Conservation (phyloP, 331 rosid genomes). For the Telfairia occidentalis region DNA sequence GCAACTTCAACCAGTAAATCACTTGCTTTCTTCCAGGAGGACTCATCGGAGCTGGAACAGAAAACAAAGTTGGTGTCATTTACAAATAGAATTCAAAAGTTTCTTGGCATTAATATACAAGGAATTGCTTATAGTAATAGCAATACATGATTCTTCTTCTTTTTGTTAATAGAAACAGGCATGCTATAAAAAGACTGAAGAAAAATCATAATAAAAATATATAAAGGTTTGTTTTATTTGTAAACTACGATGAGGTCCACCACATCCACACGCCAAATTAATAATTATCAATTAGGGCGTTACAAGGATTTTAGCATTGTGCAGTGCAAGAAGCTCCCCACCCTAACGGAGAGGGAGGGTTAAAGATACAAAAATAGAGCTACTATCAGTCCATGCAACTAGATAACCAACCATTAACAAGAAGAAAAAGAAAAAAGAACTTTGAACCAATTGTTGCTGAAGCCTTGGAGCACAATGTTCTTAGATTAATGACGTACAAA, state of each 20-base stretch:
- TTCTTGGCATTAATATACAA: neutral
- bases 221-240: neutral
- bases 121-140: no score
- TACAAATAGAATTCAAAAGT: neutral
- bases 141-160: neutral
- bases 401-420: neutral
- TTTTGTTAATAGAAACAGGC: neutral
- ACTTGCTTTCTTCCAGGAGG: slow-evolving; percentile 74
- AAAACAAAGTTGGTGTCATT: slow-evolving; percentile 8
- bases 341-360: neutral
- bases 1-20: slow-evolving; percentile 76
- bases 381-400: neutral
- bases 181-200: neutral
- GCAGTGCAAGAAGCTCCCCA: neutral
- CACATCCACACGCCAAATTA: neutral
- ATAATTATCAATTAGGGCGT: neutral
- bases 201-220: neutral
- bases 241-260: neutral
- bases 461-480: neutral
- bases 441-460: neutral
- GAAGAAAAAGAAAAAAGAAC: neutral
- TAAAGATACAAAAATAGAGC: neutral
- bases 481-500: neutral
- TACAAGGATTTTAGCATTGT: neutral
- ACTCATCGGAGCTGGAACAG: slow-evolving; percentile 62